Evolutionary conservation across 805 yeast genomes (phyloP).

Genomic region (Saturnispora quitensis): DNA sequence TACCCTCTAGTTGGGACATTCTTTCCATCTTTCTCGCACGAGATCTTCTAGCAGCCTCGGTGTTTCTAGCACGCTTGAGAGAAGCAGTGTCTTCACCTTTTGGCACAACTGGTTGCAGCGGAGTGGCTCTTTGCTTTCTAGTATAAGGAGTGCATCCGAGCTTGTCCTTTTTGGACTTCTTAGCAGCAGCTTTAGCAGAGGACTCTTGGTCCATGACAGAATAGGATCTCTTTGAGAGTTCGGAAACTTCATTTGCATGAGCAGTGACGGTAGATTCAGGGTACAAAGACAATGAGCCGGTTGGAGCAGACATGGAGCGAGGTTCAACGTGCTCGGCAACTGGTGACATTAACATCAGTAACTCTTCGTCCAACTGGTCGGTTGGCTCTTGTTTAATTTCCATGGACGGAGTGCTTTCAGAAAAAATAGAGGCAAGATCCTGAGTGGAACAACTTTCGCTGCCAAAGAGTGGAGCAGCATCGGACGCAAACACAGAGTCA

Average conservation of each 20-base stretch:
- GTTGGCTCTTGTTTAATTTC: conserved; percentile 4
- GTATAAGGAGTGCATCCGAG: conserved; percentile 70
- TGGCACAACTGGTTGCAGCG: conserved; percentile 61
- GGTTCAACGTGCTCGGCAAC: conserved; percentile 1
- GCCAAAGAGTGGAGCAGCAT: conserved; percentile 54
- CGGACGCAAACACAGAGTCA: conserved; percentile 40
- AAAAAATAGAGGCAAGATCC: conserved; percentile 18
- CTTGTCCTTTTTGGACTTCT: conserved; percentile 43
- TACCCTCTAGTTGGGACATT: conserved; percentile 71
- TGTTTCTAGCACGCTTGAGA: conserved; percentile 88
- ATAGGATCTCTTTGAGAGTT: conserved; percentile 18
- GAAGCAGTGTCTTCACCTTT: conserved; percentile 57
- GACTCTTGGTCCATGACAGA: conserved; percentile 11
- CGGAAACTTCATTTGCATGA: background rate
- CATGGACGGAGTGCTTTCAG: background rate
- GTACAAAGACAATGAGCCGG: conserved; percentile 2
- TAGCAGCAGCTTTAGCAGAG: background rate
- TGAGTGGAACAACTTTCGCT: background rate
- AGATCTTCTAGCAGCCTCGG: conserved; percentile 95
- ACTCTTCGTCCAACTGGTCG: conserved; percentile 1
- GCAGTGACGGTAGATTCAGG: background rate
- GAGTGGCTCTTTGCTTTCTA: conserved; percentile 65
- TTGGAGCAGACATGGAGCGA: conserved; percentile 10
- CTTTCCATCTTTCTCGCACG: conserved; percentile 89
- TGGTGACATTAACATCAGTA: background rate